Base-by-base conservation (phyloP, 2,329 filamentous ascomycete species). In the Curvularia hawaiiensis region DNA sequence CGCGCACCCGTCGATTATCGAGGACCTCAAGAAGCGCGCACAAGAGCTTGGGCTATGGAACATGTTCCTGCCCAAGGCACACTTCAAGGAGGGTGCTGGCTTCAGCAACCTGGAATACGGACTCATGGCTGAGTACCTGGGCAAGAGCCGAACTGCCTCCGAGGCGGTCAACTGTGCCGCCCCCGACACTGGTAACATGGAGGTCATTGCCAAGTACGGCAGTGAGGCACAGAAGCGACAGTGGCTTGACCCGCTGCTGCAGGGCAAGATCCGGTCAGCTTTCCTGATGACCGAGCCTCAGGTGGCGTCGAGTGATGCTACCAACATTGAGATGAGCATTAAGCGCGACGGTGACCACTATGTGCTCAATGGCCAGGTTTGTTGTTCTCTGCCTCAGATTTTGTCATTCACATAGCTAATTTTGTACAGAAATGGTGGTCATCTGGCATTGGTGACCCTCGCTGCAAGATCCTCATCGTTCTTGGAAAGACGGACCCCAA, bases 51-150 rank as follows among this genome's bases (percentile, higher is more conserved):
- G 94, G 1, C 83, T 99, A 45, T 99, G 95, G 95, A 99, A 99
- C 80, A 90, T 99, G 89, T 99, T 99, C 83, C 79, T 99, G 67
- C 91, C 95, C 64, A 94, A 90, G 81, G 92, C 89, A 69, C 93
- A 97, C 80, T 98, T 97, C 84, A 91, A 90, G 77, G 91, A 97
- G 80, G 96, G 92, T 1, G 92, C 94, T 24, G 95, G 95, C 33
- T 97, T 92, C 81, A 91, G 88, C 59, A 99, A 98, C 79, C 83
- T 99, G 61, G 95, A 99, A 79, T 99, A 99, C 75, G 95, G 93
- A 12, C 81, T 99, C 69, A 99, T 98, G 93, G 95, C 95, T 18
- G 95, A 99, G 81, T 90, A 91, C 80, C 82, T 98, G 68, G 95
- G 95, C 63, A 94, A 91, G 81, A 96, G 91, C 66, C 83, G 85